Evolutionary conservation across 345 rosid genomes (phyloP).

Genomic region (Rhodomyrtus tomentosa): DNA sequence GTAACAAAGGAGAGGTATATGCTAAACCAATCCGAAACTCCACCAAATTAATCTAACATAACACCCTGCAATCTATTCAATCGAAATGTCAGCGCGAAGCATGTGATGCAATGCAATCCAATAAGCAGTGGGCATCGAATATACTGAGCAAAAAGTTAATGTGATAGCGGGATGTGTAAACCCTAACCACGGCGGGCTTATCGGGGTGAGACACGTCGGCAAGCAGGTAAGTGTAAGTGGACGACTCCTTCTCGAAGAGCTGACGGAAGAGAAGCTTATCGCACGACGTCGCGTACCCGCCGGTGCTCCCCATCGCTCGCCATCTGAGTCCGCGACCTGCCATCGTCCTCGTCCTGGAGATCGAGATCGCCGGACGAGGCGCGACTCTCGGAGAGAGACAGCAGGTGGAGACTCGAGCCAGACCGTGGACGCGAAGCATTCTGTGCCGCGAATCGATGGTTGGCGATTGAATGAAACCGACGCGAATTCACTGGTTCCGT

Average conservation of each 20-base stretch:
- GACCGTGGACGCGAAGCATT: not conserved
- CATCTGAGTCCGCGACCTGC: not conserved
- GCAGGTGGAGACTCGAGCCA: not conserved
- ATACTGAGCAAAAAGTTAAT: not conserved
- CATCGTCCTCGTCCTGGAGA: not conserved
- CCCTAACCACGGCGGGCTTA: constrained; percentile 73
- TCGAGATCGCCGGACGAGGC: not conserved
- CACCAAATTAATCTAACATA: not conserved
- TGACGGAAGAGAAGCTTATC: constrained; percentile 65
- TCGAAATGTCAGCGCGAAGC: constrained; percentile 1
- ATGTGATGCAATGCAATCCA: not conserved
- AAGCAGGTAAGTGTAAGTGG: constrained; percentile 78
- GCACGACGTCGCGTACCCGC: constrained; percentile 1
- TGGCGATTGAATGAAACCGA: not conserved
- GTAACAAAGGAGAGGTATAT: not conserved
- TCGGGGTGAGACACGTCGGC: constrained; percentile 83
- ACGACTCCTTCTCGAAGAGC: constrained; percentile 85
- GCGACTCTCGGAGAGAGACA: not conserved
- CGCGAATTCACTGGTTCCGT: not conserved
- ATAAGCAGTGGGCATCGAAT: not conserved
- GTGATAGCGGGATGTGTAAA: not conserved
- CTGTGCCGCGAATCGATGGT: not conserved
- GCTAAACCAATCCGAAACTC: not conserved
- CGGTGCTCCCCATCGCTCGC: not conserved
- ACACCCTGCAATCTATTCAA: not conserved